Evolutionary conservation across 2,329 filamentous ascomycete genomes (phyloP), one percentile per base, ranked within the genome.

Genomic region (Fusarium praegraminearum): DNA sequence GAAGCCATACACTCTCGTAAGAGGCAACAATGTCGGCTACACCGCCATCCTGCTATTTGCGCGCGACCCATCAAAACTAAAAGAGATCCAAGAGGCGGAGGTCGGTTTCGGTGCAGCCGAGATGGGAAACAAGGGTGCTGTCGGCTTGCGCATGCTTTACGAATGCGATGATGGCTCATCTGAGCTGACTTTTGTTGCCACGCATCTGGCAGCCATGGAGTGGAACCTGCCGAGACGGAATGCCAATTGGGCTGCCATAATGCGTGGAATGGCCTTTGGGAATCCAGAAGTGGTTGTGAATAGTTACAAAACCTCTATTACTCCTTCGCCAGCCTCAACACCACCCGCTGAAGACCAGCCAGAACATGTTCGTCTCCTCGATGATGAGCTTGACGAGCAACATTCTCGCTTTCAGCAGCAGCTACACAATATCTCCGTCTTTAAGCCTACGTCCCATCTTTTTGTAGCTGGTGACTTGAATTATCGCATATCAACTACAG

Each of bases 41-140:
- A 98, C 94, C 0, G 94, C 87, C 26, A 87, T 98, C 52, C 88
- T 98, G 84, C 85, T 98, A 20, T 97, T 97, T 77, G 91, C 90
- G 22, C 89, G 89, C 59, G 85, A 90, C 43, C 83, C 86, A 0
- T 79, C 85, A 11, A 83, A 86, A 26, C 83, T 98, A 53, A 82
- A 83, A 55, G 83, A 87, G 74, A 82, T 96, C n/a, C 87, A 93
- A 69, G 90, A 88, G n/a, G 93, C 91, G 3, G 92, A 92, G 55
- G 91, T 94, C 3, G 94, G 96, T 0, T 91, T 98, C 50, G 96
- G 96, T 1, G 79, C 94, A 1, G 90, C 90, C 61, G 91, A 95
- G 51, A 96, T 97, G 91, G 96, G 94, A 18, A 98, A 98, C 80
- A 99, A 99, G 80, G 96, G 95, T 32, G 95, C 94, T 5, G 91